Evolutionary conservation across 805 yeast species (phyloP).

Genomic region (Wickerhamomyces alni): DNA sequence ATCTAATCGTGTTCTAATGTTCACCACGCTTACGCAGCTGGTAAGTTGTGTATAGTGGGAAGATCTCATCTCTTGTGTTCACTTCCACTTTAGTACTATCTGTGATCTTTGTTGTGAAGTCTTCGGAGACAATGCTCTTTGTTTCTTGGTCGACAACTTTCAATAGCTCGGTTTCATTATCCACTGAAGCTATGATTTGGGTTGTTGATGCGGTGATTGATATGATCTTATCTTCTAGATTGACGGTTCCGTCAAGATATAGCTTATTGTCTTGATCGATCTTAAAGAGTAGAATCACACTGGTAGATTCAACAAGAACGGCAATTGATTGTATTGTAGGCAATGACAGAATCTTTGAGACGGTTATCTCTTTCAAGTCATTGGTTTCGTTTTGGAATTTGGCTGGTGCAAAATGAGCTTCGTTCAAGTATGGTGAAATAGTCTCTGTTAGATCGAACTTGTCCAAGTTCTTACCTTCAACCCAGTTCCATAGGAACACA

Average conservation of each 20-base stretch:
- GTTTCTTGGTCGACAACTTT: slow-evolving; percentile 15
- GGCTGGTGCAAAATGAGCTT: slow-evolving; percentile 57
- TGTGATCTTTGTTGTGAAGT: slow-evolving; percentile 20
- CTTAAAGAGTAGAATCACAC: slow-evolving; percentile 30
- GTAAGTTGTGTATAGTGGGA: slow-evolving; percentile 47
- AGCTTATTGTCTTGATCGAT: slow-evolving; percentile 18
- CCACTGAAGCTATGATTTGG: slow-evolving; percentile 29
- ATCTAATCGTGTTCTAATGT: no score
- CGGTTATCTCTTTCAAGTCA: slow-evolving; percentile 44
- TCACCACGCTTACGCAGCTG: slow-evolving; percentile 61
- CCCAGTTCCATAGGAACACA: slow-evolving; percentile 78
- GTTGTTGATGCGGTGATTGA: slow-evolving; percentile 28
- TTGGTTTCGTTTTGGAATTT: slow-evolving; percentile 51
- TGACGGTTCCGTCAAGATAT: slow-evolving; percentile 22
- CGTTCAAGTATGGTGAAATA: slow-evolving; percentile 40
- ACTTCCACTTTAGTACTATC: slow-evolving; percentile 17
- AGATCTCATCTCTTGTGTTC: slow-evolving; percentile 17
- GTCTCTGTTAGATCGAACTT: slow-evolving; percentile 42
- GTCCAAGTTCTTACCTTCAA: slow-evolving; percentile 35
- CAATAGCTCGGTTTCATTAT: slow-evolving; percentile 21
- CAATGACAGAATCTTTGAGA: slow-evolving; percentile 37
- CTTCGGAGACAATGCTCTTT: slow-evolving; percentile 28
- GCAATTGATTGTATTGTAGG: slow-evolving; percentile 28
- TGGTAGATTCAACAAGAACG: slow-evolving; percentile 48
- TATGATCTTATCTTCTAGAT: slow-evolving; percentile 25